A percentile compares a stretch with the other conserved stretches of the same genome.
These are phyloP conservation scores for Trichoderma gracile DNA, from an alignment of 2,329 filamentous ascomycete species.

Conservation along the genomic window DNA sequence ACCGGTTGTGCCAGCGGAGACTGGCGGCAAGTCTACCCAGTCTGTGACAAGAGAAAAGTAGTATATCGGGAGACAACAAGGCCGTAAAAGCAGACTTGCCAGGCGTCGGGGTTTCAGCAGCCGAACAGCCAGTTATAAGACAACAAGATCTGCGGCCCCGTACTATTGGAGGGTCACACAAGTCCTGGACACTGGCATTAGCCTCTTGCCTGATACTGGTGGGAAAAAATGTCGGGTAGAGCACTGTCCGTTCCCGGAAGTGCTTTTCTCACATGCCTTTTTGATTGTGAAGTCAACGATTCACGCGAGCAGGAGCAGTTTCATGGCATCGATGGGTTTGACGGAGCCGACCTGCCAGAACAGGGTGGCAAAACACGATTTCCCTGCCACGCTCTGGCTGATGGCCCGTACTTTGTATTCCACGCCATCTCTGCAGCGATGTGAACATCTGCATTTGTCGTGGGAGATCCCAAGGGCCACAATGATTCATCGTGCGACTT, in stretches of 20 bases:
- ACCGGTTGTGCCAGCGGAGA: not conserved
- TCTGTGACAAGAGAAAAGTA: not conserved
- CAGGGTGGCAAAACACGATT: not conserved
- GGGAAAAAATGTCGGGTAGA: conserved; percentile 13
- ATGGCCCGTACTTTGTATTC: not conserved
- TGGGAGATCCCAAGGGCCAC: not conserved
- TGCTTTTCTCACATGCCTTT: not conserved
- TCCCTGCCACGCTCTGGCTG: not conserved
- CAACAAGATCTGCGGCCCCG: conserved; percentile 6
- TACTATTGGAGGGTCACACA: conserved; percentile 14
- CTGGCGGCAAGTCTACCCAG: not conserved
- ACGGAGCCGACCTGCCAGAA: not conserved
- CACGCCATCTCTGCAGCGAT: not conserved
- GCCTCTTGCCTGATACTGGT: not conserved
- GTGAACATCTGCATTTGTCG: not conserved
- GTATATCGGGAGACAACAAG: not conserved
- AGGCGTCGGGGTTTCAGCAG: not conserved
- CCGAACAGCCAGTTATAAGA: not conserved
- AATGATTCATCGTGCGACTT: not conserved
- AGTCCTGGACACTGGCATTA: not conserved
- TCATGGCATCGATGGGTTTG: not conserved
- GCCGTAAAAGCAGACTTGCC: not conserved
- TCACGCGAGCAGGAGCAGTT: not conserved
- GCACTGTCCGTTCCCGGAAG: conserved; percentile 14
- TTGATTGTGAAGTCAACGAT: not conserved